phyloP scores from a whole-genome alignment of 805 yeast species.

The Cyberlindnera veronae region DNA sequence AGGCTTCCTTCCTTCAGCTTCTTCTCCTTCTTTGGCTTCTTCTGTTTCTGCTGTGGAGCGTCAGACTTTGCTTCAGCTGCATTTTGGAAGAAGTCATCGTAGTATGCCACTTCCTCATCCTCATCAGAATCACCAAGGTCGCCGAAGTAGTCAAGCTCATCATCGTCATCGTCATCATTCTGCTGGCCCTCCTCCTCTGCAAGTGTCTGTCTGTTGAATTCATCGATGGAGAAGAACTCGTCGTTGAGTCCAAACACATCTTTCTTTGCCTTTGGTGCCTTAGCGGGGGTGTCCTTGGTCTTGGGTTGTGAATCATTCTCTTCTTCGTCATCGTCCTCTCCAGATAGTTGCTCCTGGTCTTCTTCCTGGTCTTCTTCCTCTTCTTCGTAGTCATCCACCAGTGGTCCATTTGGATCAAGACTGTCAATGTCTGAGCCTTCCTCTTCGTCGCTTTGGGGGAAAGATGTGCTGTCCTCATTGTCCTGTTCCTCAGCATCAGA shows the following conservation, averaged over 20 bases:
- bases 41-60: slow-evolving; percentile 18
- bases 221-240: slow-evolving; percentile 79
- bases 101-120: slow-evolving; percentile 31
- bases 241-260: slow-evolving; percentile 74
- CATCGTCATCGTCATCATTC: slow-evolving; percentile 42
- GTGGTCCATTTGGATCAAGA: slow-evolving; percentile 10
- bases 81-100: slow-evolving; percentile 58
- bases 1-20: slow-evolving; percentile 34
- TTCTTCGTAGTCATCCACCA: slow-evolving; percentile 17
- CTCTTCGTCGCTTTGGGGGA: slow-evolving; percentile 23
- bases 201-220: slow-evolving; percentile 72
- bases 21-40: slow-evolving; percentile 10
- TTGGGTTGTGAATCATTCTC: slow-evolving; percentile 31
- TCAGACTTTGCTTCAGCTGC: slow-evolving; percentile 18
- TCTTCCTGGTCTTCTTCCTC: slow-evolving; percentile 23
- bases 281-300: slow-evolving; percentile 36
- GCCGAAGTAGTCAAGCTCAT: slow-evolving; percentile 48
- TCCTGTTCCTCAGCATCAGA: slow-evolving; percentile 16
- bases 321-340: slow-evolving; percentile 18
- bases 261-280: slow-evolving; percentile 26
- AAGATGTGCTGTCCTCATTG: slow-evolving; percentile 18
- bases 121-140: slow-evolving; percentile 51
- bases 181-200: slow-evolving; percentile 48
- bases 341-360: slow-evolving; percentile 8
- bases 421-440: slow-evolving; percentile 16